Conservation (phyloP, 169 alveolate genomes). For the Amoebophrya sp. region DNA sequence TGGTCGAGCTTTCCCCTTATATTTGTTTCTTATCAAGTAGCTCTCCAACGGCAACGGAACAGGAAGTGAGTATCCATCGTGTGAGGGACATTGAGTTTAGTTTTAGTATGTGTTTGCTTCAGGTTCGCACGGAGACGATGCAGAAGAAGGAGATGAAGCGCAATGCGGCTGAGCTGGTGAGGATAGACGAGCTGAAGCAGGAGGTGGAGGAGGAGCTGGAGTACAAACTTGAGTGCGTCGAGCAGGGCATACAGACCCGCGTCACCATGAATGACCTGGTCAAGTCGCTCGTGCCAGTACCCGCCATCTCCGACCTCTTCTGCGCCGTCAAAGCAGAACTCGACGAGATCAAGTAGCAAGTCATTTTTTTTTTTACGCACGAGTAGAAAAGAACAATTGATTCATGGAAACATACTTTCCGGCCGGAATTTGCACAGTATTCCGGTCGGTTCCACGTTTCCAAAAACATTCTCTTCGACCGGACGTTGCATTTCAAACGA, state of each 20-base stretch:
- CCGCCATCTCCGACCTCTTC: background rate
- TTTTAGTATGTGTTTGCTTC: background rate
- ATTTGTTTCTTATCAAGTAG: too few species aligned
- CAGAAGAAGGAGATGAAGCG: background rate
- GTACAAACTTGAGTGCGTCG: conserved; percentile 1
- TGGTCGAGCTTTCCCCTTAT: too few species aligned
- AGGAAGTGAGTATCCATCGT: too few species aligned
- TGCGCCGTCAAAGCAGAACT: background rate
- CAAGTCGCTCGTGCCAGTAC: background rate
- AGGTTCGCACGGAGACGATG: background rate
- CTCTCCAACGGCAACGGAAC: too few species aligned
- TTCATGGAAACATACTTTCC: too few species aligned
- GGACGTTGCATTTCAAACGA: too few species aligned
- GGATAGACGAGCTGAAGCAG: background rate
- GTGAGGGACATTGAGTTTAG: too few species aligned
- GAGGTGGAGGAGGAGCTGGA: background rate
- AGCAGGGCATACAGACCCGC: background rate
- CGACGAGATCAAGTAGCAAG: background rate
- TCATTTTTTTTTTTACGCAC: too few species aligned
- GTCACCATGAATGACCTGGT: background rate
- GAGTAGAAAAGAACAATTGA: too few species aligned
- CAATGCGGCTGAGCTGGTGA: background rate
- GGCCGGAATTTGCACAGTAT: too few species aligned
- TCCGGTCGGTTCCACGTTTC: too few species aligned
- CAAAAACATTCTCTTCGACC: too few species aligned